These are phyloP conservation scores for Penicillium bovifimosum DNA, from an alignment of 495 filamentous ascomycete genomes.

Conservation along the genomic window DNA sequence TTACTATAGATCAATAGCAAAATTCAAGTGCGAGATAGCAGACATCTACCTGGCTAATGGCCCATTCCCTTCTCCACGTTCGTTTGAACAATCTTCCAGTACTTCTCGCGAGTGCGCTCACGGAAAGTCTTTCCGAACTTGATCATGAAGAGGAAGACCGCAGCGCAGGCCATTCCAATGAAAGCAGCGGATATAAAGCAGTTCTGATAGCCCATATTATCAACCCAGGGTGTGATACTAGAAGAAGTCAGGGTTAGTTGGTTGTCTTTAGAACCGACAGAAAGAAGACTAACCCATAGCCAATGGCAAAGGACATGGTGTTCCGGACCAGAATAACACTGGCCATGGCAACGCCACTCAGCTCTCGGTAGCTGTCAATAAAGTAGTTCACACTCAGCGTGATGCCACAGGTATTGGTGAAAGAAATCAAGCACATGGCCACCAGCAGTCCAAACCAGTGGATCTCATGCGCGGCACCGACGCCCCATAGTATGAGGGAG, in stretches of 20 bases:
- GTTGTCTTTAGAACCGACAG: not conserved
- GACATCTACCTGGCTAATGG: slow-evolving; percentile 17
- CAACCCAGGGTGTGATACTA: slow-evolving; percentile 60
- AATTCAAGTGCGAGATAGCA: not conserved
- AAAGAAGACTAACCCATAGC: slow-evolving; percentile 42
- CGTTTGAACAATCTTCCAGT: slow-evolving; percentile 38
- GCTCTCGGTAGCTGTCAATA: slow-evolving; percentile 58
- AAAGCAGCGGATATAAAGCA: slow-evolving; percentile 60
- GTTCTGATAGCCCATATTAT: slow-evolving; percentile 55
- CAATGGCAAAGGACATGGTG: slow-evolving; percentile 59
- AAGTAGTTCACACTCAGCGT: slow-evolving; percentile 57
- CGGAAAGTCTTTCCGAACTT: slow-evolving; percentile 46
- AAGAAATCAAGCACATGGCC: slow-evolving; percentile 55
- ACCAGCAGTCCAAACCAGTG: slow-evolving; percentile 61
- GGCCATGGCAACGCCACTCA: slow-evolving; percentile 58
- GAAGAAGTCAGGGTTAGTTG: slow-evolving; percentile 2
- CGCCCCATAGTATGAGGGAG: slow-evolving; percentile 62
- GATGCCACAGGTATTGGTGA: slow-evolving; percentile 53
- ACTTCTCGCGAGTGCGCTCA: slow-evolving; percentile 35
- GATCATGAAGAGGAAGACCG: slow-evolving; percentile 52
- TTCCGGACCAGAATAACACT: slow-evolving; percentile 62
- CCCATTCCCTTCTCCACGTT: slow-evolving; percentile 39
- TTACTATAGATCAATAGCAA: not conserved
- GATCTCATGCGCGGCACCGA: slow-evolving; percentile 55
- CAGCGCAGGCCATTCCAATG: slow-evolving; percentile 49